Evolutionary conservation across 495 filamentous ascomycete genomes (phyloP).

Genomic region (Halenospora varia): DNA sequence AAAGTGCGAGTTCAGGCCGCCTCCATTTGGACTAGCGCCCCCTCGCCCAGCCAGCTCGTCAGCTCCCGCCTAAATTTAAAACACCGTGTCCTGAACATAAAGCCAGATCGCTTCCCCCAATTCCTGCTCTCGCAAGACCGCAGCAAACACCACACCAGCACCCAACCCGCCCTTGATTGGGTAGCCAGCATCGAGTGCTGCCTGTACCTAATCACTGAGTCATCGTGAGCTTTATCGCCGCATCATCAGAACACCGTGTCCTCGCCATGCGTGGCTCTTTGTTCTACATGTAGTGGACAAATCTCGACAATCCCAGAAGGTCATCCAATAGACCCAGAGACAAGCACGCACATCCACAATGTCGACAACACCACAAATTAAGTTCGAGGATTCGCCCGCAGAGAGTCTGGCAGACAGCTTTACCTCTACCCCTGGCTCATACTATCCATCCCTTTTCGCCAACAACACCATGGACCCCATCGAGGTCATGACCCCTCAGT

Average conservation of each 20-base stretch:
- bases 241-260: constrained; percentile 9
- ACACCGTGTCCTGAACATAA: constrained; percentile 17
- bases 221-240: not conserved
- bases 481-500: constrained; percentile 45
- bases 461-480: constrained; percentile 32
- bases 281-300: constrained; percentile 17
- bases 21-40: not conserved
- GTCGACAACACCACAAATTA: constrained; percentile 19
- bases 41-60: not conserved
- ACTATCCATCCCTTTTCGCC: constrained; percentile 47
- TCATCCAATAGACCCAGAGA: not conserved
- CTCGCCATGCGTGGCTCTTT: not conserved
- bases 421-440: constrained; percentile 46
- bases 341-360: constrained; percentile 3
- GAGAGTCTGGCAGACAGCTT: constrained; percentile 42
- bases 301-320: not conserved
- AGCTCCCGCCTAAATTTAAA: constrained; percentile 8
- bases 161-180: not conserved
- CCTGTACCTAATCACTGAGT: constrained; percentile 1
- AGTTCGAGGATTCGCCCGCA: constrained; percentile 25
- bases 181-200: not conserved
- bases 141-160: not conserved
- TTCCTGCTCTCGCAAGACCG: not conserved
- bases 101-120: constrained; percentile 7
- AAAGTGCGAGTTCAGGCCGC: not conserved